Evolutionary conservation across 495 filamentous ascomycete species (phyloP).

Genomic region (Coniosporium apollinis): DNA sequence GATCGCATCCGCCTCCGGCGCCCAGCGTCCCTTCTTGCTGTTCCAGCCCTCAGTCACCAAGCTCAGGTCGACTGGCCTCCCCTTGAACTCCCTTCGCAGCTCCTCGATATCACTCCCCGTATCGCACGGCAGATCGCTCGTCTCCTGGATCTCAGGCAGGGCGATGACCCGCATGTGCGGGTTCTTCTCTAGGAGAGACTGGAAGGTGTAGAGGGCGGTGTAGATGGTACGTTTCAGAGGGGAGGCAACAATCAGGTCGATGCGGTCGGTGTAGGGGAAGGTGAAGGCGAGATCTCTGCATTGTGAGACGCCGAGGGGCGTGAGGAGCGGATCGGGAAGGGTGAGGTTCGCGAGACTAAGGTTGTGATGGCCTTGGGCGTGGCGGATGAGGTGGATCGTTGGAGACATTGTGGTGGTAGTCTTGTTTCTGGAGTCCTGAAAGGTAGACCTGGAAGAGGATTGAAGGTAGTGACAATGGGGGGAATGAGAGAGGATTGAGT

Average conservation of each 20-base stretch:
- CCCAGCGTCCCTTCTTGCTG: slow-evolving; percentile 45
- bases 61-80: slow-evolving; percentile 44
- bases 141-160: slow-evolving; percentile 71
- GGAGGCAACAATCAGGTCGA: slow-evolving; percentile 63
- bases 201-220: slow-evolving; percentile 60
- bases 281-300: slow-evolving; percentile 40
- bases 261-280: slow-evolving; percentile 47
- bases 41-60: slow-evolving; percentile 51
- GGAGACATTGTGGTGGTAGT: slow-evolving; percentile 2
- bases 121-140: slow-evolving; percentile 61
- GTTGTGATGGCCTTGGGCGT: slow-evolving; percentile 66
- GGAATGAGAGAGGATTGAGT: background rate
- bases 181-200: slow-evolving; percentile 31
- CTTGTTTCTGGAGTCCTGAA: background rate
- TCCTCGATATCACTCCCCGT: slow-evolving; percentile 41
- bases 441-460: background rate
- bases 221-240: slow-evolving; percentile 73
- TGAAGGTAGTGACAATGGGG: background rate
- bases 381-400: slow-evolving; percentile 5
- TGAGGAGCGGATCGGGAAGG: slow-evolving; percentile 64
- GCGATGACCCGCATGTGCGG: slow-evolving; percentile 44
- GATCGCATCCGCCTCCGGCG: slow-evolving; percentile 39
- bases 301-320: slow-evolving; percentile 58
- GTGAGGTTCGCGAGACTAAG: slow-evolving; percentile 51
- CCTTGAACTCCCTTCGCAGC: slow-evolving; percentile 42